A percentile compares a stretch with the other conserved stretches of the same genome.
These are phyloP conservation scores for Agaricus blazei DNA, from an alignment of 768 basidiomycete species.

Conservation along the genomic window DNA sequence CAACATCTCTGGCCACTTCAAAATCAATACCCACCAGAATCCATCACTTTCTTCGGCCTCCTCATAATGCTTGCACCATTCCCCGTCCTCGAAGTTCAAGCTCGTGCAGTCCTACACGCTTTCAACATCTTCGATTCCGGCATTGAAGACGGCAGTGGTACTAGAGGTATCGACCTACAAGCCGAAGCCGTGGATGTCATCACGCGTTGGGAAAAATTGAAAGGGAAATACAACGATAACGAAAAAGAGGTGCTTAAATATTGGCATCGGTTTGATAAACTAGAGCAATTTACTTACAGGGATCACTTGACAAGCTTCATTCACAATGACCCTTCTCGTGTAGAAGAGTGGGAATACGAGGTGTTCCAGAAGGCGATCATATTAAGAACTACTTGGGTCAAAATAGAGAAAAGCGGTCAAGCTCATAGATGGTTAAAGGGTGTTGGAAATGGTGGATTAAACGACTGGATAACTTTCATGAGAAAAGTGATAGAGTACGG, in stretches of 20 bases:
- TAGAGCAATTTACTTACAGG: constrained; percentile 66
- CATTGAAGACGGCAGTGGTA: background rate
- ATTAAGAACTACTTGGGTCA: constrained; percentile 53
- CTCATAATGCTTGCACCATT: constrained; percentile 59
- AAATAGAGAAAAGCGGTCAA: constrained; percentile 49
- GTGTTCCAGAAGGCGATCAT: constrained; percentile 42
- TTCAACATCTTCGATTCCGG: constrained; percentile 44
- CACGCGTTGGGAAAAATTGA: constrained; percentile 41
- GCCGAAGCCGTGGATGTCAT: constrained; percentile 44
- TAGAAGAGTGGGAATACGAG: constrained; percentile 54
- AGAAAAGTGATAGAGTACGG: constrained; percentile 26
- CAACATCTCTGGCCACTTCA: constrained; percentile 66
- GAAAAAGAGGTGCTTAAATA: constrained; percentile 37
- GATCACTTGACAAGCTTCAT: constrained; percentile 52
- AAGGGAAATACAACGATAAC: background rate
- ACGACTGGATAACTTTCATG: constrained; percentile 59
- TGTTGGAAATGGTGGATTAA: constrained; percentile 52
- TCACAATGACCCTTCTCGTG: constrained; percentile 25
- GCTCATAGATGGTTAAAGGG: constrained; percentile 56
- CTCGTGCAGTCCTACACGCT: constrained; percentile 51
- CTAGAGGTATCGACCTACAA: constrained; percentile 8
- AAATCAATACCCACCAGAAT: constrained; percentile 34
- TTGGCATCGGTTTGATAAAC: constrained; percentile 49
- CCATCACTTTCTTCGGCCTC: constrained; percentile 65
- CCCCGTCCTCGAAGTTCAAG: constrained; percentile 76